A percentile compares a stretch with the other conserved stretches of the same genome.
phyloP scores from a whole-genome alignment of 2,329 filamentous ascomycete species.

The Penicillium sp. region DNA sequence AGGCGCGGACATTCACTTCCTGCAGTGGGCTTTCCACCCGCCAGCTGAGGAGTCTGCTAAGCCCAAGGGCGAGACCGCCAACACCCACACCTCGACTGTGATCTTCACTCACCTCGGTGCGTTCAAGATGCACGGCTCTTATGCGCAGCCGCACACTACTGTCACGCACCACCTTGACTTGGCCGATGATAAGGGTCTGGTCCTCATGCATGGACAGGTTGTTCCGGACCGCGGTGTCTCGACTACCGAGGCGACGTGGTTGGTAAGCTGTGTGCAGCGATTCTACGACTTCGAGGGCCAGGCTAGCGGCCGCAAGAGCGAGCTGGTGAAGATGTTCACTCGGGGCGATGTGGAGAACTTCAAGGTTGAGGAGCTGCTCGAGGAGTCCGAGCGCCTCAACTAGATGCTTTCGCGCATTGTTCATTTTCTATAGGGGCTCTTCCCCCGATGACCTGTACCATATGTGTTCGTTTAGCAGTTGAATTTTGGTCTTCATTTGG shows the following conservation, averaged over 20 bases:
- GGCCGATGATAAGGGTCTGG: slow-evolving; percentile 68
- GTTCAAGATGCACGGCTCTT: slow-evolving; percentile 88
- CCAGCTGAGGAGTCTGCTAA: slow-evolving; percentile 38
- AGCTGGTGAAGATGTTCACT: slow-evolving; percentile 77
- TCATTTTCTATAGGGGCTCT: no score
- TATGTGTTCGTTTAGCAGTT: background rate
- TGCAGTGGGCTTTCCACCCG: slow-evolving; percentile 92
- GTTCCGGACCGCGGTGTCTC: slow-evolving; percentile 72
- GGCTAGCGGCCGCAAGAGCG: slow-evolving; percentile 59
- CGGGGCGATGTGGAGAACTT: slow-evolving; percentile 71
- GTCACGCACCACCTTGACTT: slow-evolving; percentile 89
- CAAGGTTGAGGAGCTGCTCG: slow-evolving; percentile 77
- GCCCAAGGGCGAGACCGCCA: slow-evolving; percentile 38
- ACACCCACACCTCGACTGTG: slow-evolving; percentile 66
- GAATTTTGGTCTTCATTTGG: background rate
- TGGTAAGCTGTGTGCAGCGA: slow-evolving; percentile 88
- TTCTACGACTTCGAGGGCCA: slow-evolving; percentile 72
- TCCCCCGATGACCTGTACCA: background rate
- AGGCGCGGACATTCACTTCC: slow-evolving; percentile 83
- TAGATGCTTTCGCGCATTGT: slow-evolving; percentile 26
- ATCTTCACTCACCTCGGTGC: slow-evolving; percentile 93
- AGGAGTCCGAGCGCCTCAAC: slow-evolving; percentile 71
- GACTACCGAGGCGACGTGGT: slow-evolving; percentile 79
- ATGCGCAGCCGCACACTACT: slow-evolving; percentile 86
- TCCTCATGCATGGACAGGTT: slow-evolving; percentile 82